Evolutionary conservation across 2,329 filamentous ascomycete species (phyloP).

Genomic region (Claviceps maximensis): DNA sequence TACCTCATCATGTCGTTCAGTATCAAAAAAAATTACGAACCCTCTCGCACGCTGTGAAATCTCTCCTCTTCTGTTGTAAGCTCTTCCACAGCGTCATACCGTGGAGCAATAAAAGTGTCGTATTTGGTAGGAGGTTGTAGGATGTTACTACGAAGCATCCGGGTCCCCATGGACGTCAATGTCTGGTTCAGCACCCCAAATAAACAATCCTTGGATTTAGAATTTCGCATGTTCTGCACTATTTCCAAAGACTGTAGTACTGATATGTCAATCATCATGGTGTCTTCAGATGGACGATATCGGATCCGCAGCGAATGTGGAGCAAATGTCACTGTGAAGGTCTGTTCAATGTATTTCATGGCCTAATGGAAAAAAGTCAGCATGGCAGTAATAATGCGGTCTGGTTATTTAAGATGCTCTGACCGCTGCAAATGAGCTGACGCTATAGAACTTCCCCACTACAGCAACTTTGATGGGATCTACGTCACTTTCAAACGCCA

Average conservation of each 20-base stretch:
- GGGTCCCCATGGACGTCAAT: slow-evolving; percentile 73
- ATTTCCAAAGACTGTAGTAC: slow-evolving; percentile 81
- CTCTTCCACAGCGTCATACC: slow-evolving; percentile 77
- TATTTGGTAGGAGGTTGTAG: slow-evolving; percentile 72
- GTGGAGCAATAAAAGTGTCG: slow-evolving; percentile 48
- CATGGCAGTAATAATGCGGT: too few species aligned
- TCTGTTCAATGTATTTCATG: slow-evolving; percentile 66
- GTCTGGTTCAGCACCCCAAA: slow-evolving; percentile 81
- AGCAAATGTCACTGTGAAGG: slow-evolving; percentile 45
- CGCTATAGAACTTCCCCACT: slow-evolving; percentile 73
- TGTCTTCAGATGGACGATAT: slow-evolving; percentile 78
- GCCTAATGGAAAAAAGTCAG: slow-evolving; percentile 36
- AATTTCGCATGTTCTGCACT: slow-evolving; percentile 69
- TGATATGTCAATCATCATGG: slow-evolving; percentile 90
- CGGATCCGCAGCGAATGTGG: slow-evolving; percentile 47
- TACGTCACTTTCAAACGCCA: slow-evolving; percentile 71
- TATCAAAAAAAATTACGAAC: slow-evolving; percentile 24
- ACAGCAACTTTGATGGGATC: slow-evolving; percentile 69
- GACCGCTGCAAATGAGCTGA: slow-evolving; percentile 77
- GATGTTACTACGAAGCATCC: slow-evolving; percentile 73
- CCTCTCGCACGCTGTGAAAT: slow-evolving; percentile 62
- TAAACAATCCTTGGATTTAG: slow-evolving; percentile 68
- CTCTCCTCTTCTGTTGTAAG: slow-evolving; percentile 71
- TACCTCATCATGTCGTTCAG: neutral
- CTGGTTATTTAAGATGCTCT: slow-evolving; percentile 16